phyloP scores from a whole-genome alignment of 768 basidiomycete species.

The Boletus patriciae region DNA sequence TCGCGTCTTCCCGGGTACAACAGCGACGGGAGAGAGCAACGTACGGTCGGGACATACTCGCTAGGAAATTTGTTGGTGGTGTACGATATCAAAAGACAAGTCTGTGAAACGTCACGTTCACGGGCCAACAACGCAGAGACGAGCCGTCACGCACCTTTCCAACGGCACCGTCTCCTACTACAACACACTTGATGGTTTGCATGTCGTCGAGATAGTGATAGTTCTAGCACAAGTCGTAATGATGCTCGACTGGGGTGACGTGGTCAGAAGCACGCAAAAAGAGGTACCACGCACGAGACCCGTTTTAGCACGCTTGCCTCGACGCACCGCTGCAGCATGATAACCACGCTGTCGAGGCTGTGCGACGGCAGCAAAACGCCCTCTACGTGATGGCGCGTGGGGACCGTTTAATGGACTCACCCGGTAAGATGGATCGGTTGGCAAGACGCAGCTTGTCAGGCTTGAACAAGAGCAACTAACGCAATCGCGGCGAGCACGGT shows the following conservation, averaged over 20 bases:
- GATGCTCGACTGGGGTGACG: conserved; percentile 11
- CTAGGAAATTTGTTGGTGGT: conserved; percentile 98
- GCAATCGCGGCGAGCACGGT: conserved; percentile 31
- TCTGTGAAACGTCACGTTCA: conserved; percentile 46
- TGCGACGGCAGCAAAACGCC: conserved; percentile 18
- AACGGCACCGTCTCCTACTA: conserved; percentile 96
- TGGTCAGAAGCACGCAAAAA: conserved; percentile 21
- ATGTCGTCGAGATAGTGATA: conserved; percentile 41
- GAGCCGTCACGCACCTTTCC: conserved; percentile 73
- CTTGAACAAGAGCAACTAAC: conserved; percentile 22
- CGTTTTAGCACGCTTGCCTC: conserved; percentile 22
- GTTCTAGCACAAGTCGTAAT: conserved; percentile 18
- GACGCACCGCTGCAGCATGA: conserved; percentile 28
- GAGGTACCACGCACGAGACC: conserved; percentile 24
- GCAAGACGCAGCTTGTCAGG: conserved; percentile 20
- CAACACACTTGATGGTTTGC: conserved; percentile 98
- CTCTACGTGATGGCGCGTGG: conserved; percentile 6
- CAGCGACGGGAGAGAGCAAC: conserved; percentile 31
- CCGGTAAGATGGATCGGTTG: conserved; percentile 14
- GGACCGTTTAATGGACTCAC: conserved; percentile 20
- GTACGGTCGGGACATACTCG: conserved; percentile 97
- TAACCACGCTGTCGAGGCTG: conserved; percentile 31
- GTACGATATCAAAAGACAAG: conserved; percentile 95
- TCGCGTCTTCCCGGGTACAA: conserved; percentile 17
- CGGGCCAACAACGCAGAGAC: neutral